Conservation (phyloP, 192 early-diverging fungal species). For the Podila epigama region DNA sequence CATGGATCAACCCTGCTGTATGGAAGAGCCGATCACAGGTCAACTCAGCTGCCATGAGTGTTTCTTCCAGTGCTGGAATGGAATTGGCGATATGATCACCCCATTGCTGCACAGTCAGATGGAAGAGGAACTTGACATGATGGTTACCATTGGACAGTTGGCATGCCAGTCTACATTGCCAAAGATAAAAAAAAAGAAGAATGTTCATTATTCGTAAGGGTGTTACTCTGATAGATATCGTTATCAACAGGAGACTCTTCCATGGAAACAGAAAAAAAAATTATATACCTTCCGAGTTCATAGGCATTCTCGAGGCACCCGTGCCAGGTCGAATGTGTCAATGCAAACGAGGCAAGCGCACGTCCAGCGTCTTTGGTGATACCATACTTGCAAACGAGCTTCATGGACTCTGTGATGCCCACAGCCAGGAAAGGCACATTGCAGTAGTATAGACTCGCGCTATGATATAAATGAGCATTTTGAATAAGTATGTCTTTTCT, state of each 20-base stretch:
- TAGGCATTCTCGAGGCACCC: slow-evolving; percentile 38
- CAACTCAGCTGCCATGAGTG: slow-evolving; percentile 17
- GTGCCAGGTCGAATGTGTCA: slow-evolving; percentile 43
- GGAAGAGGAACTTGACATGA: slow-evolving; percentile 37
- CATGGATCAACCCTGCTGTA: slow-evolving; percentile 27
- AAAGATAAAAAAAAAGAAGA: neutral
- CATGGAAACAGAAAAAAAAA: neutral
- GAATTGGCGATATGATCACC: slow-evolving; percentile 46
- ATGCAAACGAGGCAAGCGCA: slow-evolving; percentile 28
- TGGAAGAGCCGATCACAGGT: slow-evolving; percentile 37
- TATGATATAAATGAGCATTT: neutral
- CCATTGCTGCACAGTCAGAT: slow-evolving; percentile 45
- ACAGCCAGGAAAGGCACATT: slow-evolving; percentile 40
- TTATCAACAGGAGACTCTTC: neutral
- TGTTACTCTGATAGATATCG: neutral
- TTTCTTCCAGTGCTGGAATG: slow-evolving; percentile 34
- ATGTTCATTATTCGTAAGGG: neutral
- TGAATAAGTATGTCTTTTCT: neutral
- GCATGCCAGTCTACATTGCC: slow-evolving; percentile 20
- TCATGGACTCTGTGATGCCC: slow-evolving; percentile 20
- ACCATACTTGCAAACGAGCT: slow-evolving; percentile 27
- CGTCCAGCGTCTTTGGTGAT: slow-evolving; percentile 36
- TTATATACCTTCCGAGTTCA: slow-evolving; percentile 33
- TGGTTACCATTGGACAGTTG: slow-evolving; percentile 20
- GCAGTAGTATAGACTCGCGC: slow-evolving; percentile 31